phyloP scores from a whole-genome alignment of 108 stramenopile species.

The Tribonema minus region DNA sequence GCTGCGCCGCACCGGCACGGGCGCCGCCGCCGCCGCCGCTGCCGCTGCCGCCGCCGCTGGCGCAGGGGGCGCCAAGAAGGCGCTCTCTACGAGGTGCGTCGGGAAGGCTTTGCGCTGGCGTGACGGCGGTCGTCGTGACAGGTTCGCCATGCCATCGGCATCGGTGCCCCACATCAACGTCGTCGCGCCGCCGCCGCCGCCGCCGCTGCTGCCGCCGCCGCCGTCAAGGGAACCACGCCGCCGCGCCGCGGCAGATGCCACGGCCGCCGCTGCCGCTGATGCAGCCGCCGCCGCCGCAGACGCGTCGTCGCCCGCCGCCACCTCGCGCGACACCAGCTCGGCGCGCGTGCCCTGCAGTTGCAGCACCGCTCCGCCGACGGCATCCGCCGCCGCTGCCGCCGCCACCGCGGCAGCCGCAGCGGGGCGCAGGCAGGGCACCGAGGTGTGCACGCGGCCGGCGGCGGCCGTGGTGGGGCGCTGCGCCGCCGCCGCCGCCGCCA shows the following conservation, averaged over 20 bases:
- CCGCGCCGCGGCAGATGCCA: background rate
- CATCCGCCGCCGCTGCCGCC: no score
- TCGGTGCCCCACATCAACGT: slow-evolving; percentile 9
- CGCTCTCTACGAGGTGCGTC: slow-evolving; percentile 10
- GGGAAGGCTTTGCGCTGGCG: slow-evolving; percentile 40
- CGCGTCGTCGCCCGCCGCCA: background rate
- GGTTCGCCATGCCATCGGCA: slow-evolving; percentile 39
- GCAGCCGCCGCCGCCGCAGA: background rate
- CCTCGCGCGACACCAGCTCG: background rate
- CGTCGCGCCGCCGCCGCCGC: background rate
- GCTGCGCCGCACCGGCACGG: background rate
- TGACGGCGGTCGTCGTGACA: slow-evolving; percentile 36
- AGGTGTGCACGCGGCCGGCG: background rate
- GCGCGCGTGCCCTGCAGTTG: background rate
- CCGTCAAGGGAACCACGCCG: background rate
- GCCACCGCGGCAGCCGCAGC: no score
- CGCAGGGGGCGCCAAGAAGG: no score
- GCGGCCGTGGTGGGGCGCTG: background rate
- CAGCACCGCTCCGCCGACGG: no score
- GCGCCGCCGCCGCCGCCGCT: background rate
- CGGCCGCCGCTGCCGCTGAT: background rate
- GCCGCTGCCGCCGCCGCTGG: background rate
- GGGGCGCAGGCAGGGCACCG: background rate
- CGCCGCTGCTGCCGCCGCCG: background rate
- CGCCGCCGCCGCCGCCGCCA: background rate